These are phyloP conservation scores for Boletellus deceptivus DNA, from an alignment of 1,284 basidiomycete genomes.

Conservation along the genomic window DNA sequence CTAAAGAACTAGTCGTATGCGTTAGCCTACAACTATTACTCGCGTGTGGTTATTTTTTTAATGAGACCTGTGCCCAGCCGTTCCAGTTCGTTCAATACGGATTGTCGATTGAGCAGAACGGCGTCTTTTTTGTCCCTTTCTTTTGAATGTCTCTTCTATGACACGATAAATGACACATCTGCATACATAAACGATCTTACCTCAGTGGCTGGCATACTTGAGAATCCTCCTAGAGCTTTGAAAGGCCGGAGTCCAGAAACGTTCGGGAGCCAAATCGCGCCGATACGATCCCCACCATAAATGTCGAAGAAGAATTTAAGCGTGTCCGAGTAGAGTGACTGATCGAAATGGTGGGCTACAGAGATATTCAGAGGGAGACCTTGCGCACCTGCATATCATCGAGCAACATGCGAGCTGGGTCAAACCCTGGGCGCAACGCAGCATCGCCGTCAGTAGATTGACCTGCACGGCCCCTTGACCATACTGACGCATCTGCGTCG, in stretches of 20 bases:
- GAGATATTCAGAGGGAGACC: neutral
- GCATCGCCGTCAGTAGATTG: slow-evolving; percentile 46
- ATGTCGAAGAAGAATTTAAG: slow-evolving; percentile 85
- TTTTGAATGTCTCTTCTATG: slow-evolving; percentile 42
- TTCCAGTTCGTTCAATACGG: slow-evolving; percentile 76
- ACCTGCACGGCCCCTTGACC: slow-evolving; percentile 44
- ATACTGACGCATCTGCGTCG: slow-evolving; percentile 44
- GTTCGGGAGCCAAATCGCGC: slow-evolving; percentile 85
- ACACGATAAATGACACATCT: slow-evolving; percentile 18
- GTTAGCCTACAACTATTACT: slow-evolving; percentile 11
- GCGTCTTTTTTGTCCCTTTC: slow-evolving; percentile 55
- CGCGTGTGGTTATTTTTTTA: slow-evolving; percentile 41
- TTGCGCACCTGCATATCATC: slow-evolving; percentile 65
- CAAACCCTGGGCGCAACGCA: slow-evolving; percentile 66
- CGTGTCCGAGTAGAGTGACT: slow-evolving; percentile 78
- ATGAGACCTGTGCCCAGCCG: slow-evolving; percentile 77
- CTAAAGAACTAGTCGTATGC: neutral
- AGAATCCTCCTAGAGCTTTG: slow-evolving; percentile 83
- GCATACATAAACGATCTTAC: slow-evolving; percentile 21
- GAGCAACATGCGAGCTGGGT: slow-evolving; percentile 73
- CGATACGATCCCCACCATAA: slow-evolving; percentile 78
- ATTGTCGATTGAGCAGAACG: slow-evolving; percentile 72
- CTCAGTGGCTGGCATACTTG: slow-evolving; percentile 52
- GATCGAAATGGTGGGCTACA: slow-evolving; percentile 7
- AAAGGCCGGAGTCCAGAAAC: slow-evolving; percentile 60